Percentiles rank a stretch among this genome's conserved stretches.
Evolutionary conservation across 495 filamentous ascomycete genomes (phyloP).

Genomic region (Aspergillus homomorphus): DNA sequence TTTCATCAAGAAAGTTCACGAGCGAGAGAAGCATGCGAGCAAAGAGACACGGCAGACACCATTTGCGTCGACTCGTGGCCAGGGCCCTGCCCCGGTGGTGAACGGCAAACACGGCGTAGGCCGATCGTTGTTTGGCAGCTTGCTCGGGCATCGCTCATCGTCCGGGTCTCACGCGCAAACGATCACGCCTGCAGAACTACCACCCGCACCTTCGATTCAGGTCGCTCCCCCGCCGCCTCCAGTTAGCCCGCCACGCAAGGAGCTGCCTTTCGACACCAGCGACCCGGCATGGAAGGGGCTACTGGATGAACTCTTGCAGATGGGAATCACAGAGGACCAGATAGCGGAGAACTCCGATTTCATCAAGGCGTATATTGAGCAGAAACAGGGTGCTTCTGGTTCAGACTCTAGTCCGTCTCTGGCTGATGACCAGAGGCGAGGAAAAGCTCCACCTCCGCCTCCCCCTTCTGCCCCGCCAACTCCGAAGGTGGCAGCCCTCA

Average conservation of each 20-base stretch:
- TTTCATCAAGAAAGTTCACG: slow-evolving; percentile 92
- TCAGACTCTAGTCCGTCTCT: slow-evolving; percentile 28
- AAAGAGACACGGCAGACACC: slow-evolving; percentile 76
- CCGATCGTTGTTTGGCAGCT: slow-evolving; percentile 60
- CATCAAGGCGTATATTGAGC: slow-evolving; percentile 84
- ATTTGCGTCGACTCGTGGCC: slow-evolving; percentile 61
- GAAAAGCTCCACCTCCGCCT: slow-evolving; percentile 55
- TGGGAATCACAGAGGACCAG: slow-evolving; percentile 91
- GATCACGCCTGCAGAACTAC: slow-evolving; percentile 48
- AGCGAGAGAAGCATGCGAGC: slow-evolving; percentile 87
- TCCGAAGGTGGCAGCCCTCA: slow-evolving; percentile 48
- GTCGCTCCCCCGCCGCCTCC: slow-evolving; percentile 47
- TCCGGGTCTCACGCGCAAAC: slow-evolving; percentile 49
- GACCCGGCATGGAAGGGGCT: slow-evolving; percentile 84
- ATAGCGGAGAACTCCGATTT: slow-evolving; percentile 92
- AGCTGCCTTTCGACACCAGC: slow-evolving; percentile 69
- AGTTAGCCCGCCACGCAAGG: slow-evolving; percentile 43
- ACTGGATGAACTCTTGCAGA: slow-evolving; percentile 72
- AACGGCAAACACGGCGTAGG: slow-evolving; percentile 47
- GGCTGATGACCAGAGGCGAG: slow-evolving; percentile 42
- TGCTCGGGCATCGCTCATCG: slow-evolving; percentile 70
- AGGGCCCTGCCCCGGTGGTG: slow-evolving; percentile 43
- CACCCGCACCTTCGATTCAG: slow-evolving; percentile 45
- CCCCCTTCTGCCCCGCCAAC: slow-evolving; percentile 56
- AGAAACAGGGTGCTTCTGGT: slow-evolving; percentile 57